Evolutionary conservation across 306 rosid species (phyloP), one percentile per base, ranked within the genome.

Genomic region (Pyrus communis): DNA sequence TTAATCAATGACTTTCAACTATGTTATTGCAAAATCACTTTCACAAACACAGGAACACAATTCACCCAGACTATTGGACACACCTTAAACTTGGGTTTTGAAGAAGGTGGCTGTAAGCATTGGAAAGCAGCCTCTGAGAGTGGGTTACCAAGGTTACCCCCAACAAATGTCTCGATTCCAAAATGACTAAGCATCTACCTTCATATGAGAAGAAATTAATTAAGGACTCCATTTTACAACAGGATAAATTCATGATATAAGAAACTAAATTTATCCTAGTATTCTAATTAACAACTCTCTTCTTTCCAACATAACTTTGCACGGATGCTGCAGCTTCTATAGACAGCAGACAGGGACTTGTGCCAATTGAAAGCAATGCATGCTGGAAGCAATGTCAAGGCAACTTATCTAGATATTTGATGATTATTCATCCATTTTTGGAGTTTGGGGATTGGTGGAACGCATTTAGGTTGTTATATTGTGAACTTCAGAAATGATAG

Each of bases 101-200:
- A 31, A 58, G 77, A 57, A 54, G 70, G 33, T 31, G 80, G 42
- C 52, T 9, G 52, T 64, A 81, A 55, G 78, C 81, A 81, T 18
- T 66, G 81, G 54, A 81, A 75, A 71, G 72, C 81, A 65, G 75
- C 78, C 65, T 81, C 85, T 9, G 85, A 81, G 45, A 81, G 71
- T 38, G 85, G 85, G 27, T 49, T 81, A 22, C 81, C 81, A 67
- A 81, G 85, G 59, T 81, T 81, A 45, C 81, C 85, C 66, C 85
- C 85, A 22, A 81, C 78, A 72, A 71, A 81, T 21, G 78, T 52
- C 46, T 72, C 14, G 1, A 81, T 19, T 19, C 85, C 85, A 45
- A 72, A 51, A 71, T 71, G 71, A 27, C n/a, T 58, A 71, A 81
- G 84, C 81, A 81, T 81, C 84, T 81, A 43, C 40, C 59, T 75